phyloP scores from a whole-genome alignment of 352 stramenopile genomes.

The Pythium folliculosum region DNA sequence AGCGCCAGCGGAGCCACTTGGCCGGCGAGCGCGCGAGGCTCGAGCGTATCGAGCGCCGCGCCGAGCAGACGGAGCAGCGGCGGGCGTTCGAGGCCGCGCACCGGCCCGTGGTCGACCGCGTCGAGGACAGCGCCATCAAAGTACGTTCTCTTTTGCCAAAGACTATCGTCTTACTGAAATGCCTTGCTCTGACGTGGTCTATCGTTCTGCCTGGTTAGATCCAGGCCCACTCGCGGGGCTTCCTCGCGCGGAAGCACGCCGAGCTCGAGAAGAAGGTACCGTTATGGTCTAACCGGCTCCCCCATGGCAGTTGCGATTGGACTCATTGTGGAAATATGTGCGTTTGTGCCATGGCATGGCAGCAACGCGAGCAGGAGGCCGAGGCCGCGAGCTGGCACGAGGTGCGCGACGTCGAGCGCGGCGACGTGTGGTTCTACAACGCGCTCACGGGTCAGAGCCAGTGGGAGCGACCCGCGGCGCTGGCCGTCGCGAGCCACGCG shows the following conservation, averaged over 20 bases:
- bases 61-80: slow-evolving; percentile 25
- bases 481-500: slow-evolving; percentile 23
- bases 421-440: slow-evolving; percentile 87
- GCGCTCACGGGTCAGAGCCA: slow-evolving; percentile 64
- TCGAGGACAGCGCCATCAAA: slow-evolving; percentile 53
- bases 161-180: too few relatives aligned
- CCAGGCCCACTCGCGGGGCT: slow-evolving; percentile 62
- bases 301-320: too few relatives aligned
- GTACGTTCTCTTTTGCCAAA: slow-evolving; percentile 16
- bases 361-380: slow-evolving; percentile 14
- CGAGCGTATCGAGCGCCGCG: slow-evolving; percentile 28
- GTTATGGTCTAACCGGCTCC: background rate
- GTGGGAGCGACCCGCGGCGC: slow-evolving; percentile 56
- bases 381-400: slow-evolving; percentile 57
- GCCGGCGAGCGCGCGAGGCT: slow-evolving; percentile 44
- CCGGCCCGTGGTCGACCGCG: slow-evolving; percentile 36
- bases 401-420: slow-evolving; percentile 66
- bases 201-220: slow-evolving; percentile 41
- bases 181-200: background rate
- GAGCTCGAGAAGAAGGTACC: slow-evolving; percentile 28
- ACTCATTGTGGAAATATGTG: too few relatives aligned
- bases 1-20: slow-evolving; percentile 42
- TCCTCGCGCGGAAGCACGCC: slow-evolving; percentile 41
- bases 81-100: slow-evolving; percentile 26
- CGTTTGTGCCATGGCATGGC: background rate